Evolutionary conservation across 805 yeast genomes (phyloP).

Genomic region (Wickerhamiella lipophila): DNA sequence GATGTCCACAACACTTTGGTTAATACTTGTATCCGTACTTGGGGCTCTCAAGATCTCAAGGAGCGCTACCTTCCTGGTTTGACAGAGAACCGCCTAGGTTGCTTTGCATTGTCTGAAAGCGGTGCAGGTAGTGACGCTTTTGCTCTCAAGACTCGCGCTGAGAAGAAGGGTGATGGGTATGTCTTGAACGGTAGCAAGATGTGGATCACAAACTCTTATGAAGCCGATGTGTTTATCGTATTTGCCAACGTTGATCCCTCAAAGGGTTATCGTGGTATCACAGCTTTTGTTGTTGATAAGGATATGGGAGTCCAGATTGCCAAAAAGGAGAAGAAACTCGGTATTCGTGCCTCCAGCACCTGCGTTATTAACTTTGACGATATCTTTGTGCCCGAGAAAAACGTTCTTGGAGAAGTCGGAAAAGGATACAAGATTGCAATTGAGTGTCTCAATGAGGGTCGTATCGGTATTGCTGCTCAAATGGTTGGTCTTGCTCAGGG

Average conservation of each 20-base stretch:
- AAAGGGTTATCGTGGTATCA: slow-evolving; percentile 35
- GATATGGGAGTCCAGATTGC: slow-evolving; percentile 33
- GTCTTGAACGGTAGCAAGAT: slow-evolving; percentile 33
- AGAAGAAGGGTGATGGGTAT: slow-evolving; percentile 30
- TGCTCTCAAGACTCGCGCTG: slow-evolving; percentile 32
- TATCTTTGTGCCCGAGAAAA: slow-evolving; percentile 31
- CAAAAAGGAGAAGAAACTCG: slow-evolving; percentile 35
- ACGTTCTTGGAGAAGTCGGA: slow-evolving; percentile 33
- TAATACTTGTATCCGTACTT: slow-evolving; percentile 31
- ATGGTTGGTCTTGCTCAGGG: slow-evolving; percentile 36
- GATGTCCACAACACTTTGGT: slow-evolving; percentile 37
- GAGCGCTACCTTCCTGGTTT: slow-evolving; percentile 32
- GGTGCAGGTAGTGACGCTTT: slow-evolving; percentile 35
- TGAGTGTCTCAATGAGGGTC: slow-evolving; percentile 34
- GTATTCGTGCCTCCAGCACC: slow-evolving; percentile 34
- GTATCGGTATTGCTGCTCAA: slow-evolving; percentile 37
- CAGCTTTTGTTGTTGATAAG: slow-evolving; percentile 33
- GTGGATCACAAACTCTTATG: slow-evolving; percentile 37
- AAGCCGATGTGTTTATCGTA: slow-evolving; percentile 33
- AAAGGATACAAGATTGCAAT: slow-evolving; percentile 37
- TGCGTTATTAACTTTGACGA: slow-evolving; percentile 33
- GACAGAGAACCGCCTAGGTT: slow-evolving; percentile 29
- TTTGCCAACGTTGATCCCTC: slow-evolving; percentile 33
- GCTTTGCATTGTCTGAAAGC: slow-evolving; percentile 33
- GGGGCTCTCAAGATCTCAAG: slow-evolving; percentile 30